phyloP scores from a whole-genome alignment of 176 grass and related monocot species.

The Paspalum vaginatum region DNA sequence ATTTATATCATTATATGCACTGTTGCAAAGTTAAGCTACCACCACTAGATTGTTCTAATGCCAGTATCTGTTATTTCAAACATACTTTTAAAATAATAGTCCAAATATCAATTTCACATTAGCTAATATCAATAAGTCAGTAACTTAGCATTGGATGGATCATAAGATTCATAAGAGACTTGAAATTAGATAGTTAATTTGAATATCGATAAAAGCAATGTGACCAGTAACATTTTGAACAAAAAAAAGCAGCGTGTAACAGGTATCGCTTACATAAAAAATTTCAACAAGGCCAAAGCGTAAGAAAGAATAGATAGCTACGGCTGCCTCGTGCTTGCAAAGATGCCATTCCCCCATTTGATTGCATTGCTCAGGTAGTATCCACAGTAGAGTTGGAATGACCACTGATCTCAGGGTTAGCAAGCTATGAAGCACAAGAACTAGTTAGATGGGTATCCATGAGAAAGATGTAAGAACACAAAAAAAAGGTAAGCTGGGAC shows the following conservation, averaged over 20 bases:
- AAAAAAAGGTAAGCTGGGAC: slow-evolving; percentile 2
- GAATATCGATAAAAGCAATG: neutral
- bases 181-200: slow-evolving; percentile 18
- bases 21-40: slow-evolving; percentile 15
- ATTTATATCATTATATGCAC: neutral
- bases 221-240: slow-evolving; percentile 4
- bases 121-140: neutral
- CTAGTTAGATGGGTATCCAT: slow-evolving; percentile 25
- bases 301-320: slow-evolving; percentile 65
- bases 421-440: slow-evolving; percentile 63
- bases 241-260: neutral
- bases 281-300: slow-evolving; percentile 74
- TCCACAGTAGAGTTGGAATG: slow-evolving; percentile 77
- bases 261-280: slow-evolving; percentile 80
- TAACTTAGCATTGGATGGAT: slow-evolving; percentile 5
- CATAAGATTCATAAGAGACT: neutral
- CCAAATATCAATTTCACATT: slow-evolving; percentile 11
- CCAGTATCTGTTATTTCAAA: slow-evolving; percentile 17
- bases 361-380: slow-evolving; percentile 78
- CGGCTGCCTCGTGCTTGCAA: slow-evolving; percentile 48
- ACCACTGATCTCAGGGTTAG: slow-evolving; percentile 82
- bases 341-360: slow-evolving; percentile 36
- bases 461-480: neutral
- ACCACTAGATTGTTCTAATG: neutral
- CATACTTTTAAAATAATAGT: slow-evolving; percentile 9